Percentiles rank a stretch among this genome's conserved stretches.
Evolutionary conservation across 768 basidiomycete genomes (phyloP).

Genomic region (Pleurotus citrinopileatus): DNA sequence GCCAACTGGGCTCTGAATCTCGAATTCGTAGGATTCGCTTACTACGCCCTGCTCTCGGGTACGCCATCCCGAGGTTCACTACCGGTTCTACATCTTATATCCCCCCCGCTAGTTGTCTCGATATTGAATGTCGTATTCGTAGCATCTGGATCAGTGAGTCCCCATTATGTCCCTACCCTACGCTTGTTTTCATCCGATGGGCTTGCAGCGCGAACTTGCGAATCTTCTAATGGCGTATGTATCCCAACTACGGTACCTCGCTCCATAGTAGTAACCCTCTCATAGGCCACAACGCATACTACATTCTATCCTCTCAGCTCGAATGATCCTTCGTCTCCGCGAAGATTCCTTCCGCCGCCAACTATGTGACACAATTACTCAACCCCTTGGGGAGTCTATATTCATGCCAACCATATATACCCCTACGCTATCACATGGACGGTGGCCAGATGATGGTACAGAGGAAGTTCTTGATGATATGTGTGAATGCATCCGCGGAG

Average conservation of each 20-base stretch:
- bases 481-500: too few species aligned
- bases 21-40: not conserved
- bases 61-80: not conserved
- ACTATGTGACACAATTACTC: not conserved
- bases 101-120: not conserved
- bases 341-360: not conserved
- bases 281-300: not conserved
- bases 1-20: not conserved
- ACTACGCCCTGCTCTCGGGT: not conserved
- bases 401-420: not conserved
- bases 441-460: not conserved
- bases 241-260: not conserved
- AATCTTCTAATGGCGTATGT: not conserved
- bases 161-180: not conserved
- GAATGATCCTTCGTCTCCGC: conserved; percentile 1
- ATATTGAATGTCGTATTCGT: not conserved
- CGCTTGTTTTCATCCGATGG: not conserved
- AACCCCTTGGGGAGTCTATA: not conserved
- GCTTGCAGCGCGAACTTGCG: not conserved
- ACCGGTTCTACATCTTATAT: not conserved
- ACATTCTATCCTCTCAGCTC: not conserved
- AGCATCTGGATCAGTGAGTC: not conserved
- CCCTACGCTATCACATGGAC: not conserved
- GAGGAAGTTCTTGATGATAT: too few species aligned
- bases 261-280: not conserved